A percentile compares a stretch with the other conserved stretches of the same genome.
Evolutionary conservation across 1,284 basidiomycete species (phyloP).

Genomic region (Quambalaria eucalypti): DNA sequence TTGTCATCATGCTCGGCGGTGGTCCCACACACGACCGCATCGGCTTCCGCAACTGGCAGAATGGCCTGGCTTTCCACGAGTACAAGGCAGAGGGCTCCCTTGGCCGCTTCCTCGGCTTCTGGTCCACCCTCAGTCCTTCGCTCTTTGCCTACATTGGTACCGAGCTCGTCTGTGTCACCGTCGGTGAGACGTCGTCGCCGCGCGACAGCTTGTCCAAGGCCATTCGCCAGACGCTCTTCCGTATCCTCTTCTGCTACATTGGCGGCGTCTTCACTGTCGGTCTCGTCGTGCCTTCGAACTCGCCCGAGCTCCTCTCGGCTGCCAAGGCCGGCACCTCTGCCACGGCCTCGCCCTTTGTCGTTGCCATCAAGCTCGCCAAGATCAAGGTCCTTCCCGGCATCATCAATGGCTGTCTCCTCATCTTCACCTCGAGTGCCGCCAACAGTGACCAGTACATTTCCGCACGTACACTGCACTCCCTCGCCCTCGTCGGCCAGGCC

Average conservation of each 20-base stretch:
- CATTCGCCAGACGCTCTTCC: conserved; percentile 54
- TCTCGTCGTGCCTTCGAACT: conserved; percentile 30
- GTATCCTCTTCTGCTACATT: conserved; percentile 63
- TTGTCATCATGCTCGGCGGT: conserved; percentile 9
- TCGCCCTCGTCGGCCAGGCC: conserved; percentile 54
- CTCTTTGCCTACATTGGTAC: conserved; percentile 58
- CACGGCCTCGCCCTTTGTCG: conserved; percentile 67
- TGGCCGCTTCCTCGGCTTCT: conserved; percentile 36
- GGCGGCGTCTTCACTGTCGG: conserved; percentile 51
- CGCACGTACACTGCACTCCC: conserved; percentile 53
- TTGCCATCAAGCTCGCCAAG: conserved; percentile 58
- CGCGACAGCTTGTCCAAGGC: conserved; percentile 57
- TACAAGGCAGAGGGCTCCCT: conserved; percentile 23
- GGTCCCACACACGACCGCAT: conserved; percentile 49
- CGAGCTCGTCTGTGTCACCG: conserved; percentile 52
- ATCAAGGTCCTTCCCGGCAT: conserved; percentile 62
- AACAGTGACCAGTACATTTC: conserved; percentile 52
- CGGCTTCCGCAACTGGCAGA: conserved; percentile 17
- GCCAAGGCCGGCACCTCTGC: conserved; percentile 18
- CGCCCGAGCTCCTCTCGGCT: conserved; percentile 15
- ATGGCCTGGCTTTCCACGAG: conserved; percentile 12
- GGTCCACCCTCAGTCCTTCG: conserved; percentile 43
- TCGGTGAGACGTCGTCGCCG: conserved; percentile 54
- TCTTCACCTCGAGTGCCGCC: conserved; percentile 48
- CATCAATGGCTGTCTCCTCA: conserved; percentile 50